These are phyloP conservation scores for Talaromyces marneffei DNA, from an alignment of 2,329 filamentous ascomycete species.

Conservation along the genomic window DNA sequence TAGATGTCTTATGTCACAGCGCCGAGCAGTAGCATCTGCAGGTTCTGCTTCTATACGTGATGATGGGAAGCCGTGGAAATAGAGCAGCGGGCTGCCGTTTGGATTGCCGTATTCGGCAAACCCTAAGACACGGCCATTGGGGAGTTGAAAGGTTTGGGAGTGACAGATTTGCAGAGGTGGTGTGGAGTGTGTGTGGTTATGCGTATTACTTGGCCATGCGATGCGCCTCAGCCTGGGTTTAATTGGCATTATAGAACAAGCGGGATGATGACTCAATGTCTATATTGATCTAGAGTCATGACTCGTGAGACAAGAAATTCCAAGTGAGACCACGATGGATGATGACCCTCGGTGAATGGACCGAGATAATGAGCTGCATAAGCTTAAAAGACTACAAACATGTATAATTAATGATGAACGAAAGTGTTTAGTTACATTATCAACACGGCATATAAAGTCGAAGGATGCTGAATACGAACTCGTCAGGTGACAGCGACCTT, in stretches of 20 bases:
- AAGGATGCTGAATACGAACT: not conserved
- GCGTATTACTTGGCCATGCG: not conserved
- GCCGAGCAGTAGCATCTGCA: slow-evolving; percentile 29
- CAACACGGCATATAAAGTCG: not conserved
- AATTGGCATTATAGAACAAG: not conserved
- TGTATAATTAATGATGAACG: not conserved
- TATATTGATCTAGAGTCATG: too few relatives aligned
- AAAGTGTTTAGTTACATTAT: not conserved
- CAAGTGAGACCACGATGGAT: not conserved
- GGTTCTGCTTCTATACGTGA: slow-evolving; percentile 39
- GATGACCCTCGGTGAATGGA: too few relatives aligned
- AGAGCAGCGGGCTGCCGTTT: slow-evolving; percentile 33
- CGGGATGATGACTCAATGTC: not conserved
- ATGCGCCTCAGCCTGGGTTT: not conserved
- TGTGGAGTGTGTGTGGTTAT: not conserved
- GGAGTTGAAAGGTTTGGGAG: slow-evolving; percentile 20
- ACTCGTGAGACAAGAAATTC: not conserved
- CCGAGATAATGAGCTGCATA: not conserved
- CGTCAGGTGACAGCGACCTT: not conserved
- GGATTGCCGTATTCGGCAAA: slow-evolving; percentile 41
- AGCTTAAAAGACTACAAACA: not conserved
- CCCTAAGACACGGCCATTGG: slow-evolving; percentile 38
- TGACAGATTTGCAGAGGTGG: not conserved
- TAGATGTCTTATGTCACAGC: slow-evolving; percentile 36
- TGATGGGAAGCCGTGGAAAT: slow-evolving; percentile 41